Conservation (phyloP, 225 moss, liverwort and hornwort species). For the Physcomitrium patens region DNA sequence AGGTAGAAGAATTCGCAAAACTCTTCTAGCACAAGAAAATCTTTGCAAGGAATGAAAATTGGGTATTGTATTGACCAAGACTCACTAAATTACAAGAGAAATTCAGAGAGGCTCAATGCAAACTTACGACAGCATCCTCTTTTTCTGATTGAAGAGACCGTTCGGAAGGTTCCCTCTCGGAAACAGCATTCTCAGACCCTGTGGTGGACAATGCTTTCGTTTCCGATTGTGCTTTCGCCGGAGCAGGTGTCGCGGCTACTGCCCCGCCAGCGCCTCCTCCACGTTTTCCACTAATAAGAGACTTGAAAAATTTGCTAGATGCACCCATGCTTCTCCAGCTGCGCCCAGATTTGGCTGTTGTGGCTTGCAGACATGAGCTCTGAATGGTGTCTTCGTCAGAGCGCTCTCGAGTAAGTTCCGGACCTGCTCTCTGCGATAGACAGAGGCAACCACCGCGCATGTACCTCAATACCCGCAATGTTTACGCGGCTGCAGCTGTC, state of each 20-base stretch:
- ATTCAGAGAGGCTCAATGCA: conserved; percentile 1
- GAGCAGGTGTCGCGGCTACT: conserved; percentile 19
- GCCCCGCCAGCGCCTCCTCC: conserved; percentile 24
- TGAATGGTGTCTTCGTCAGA: conserved; percentile 27
- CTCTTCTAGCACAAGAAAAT: background rate
- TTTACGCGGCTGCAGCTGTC: no score
- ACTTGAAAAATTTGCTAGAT: conserved; percentile 77
- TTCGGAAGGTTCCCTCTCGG: conserved; percentile 50
- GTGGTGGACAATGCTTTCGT: conserved; percentile 35
- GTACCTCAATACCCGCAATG: conserved; percentile 22
- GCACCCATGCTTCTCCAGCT: conserved; percentile 79
- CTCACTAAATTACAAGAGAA: background rate
- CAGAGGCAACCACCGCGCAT: conserved; percentile 48
- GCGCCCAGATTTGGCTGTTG: conserved; percentile 43
- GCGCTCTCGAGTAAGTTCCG: conserved; percentile 29
- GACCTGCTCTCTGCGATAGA: conserved; percentile 17
- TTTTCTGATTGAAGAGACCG: conserved; percentile 60
- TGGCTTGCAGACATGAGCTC: conserved; percentile 66
- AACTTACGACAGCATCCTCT: conserved; percentile 42
- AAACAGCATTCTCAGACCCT: conserved; percentile 49
- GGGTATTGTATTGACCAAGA: background rate
- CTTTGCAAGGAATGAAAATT: background rate
- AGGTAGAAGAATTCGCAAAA: background rate
- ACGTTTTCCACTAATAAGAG: conserved; percentile 62
- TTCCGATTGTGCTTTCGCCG: conserved; percentile 36